A percentile compares a stretch with the other conserved stretches of the same genome.
Conservation (phyloP, 768 basidiomycete genomes). For the Russula dissimulans region DNA sequence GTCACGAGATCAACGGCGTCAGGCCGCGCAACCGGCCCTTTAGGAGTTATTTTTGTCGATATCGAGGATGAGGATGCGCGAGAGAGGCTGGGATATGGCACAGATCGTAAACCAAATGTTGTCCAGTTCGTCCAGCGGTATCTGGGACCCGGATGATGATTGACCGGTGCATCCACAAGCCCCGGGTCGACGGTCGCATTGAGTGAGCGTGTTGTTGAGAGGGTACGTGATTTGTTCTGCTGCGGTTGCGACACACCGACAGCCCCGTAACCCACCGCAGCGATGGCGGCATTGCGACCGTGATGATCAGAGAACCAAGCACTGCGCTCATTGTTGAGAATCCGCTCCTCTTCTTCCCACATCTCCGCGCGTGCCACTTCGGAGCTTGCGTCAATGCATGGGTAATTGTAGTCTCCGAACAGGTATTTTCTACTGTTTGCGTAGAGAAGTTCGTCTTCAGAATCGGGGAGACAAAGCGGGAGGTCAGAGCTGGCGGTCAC, state of each 20-base stretch:
- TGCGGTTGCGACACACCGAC: slow-evolving; percentile 24
- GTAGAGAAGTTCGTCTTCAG: slow-evolving; percentile 69
- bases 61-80: background rate
- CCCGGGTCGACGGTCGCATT: slow-evolving; percentile 38
- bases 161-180: slow-evolving; percentile 30
- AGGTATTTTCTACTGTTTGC: slow-evolving; percentile 66
- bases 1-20: slow-evolving; percentile 90
- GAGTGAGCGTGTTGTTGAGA: slow-evolving; percentile 3
- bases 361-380: slow-evolving; percentile 55
- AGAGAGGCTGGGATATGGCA: slow-evolving; percentile 10
- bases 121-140: slow-evolving; percentile 37
- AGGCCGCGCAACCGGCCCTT: slow-evolving; percentile 24
- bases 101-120: slow-evolving; percentile 18
- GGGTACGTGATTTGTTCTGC: background rate
- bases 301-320: slow-evolving; percentile 61
- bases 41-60: background rate
- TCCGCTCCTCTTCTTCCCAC: slow-evolving; percentile 82
- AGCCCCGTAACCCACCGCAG: slow-evolving; percentile 49
- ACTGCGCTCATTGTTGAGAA: slow-evolving; percentile 63
- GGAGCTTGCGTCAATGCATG: slow-evolving; percentile 78
- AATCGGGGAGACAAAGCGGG: slow-evolving; percentile 60
- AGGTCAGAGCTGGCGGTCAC: slow-evolving; percentile 43
- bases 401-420: slow-evolving; percentile 89
- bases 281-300: slow-evolving; percentile 23
- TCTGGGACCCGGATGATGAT: slow-evolving; percentile 31